Evolutionary conservation across 257 asterid genomes (phyloP), one percentile per base, ranked within the genome.

Genomic region (Nicotiana tomentosiformis): DNA sequence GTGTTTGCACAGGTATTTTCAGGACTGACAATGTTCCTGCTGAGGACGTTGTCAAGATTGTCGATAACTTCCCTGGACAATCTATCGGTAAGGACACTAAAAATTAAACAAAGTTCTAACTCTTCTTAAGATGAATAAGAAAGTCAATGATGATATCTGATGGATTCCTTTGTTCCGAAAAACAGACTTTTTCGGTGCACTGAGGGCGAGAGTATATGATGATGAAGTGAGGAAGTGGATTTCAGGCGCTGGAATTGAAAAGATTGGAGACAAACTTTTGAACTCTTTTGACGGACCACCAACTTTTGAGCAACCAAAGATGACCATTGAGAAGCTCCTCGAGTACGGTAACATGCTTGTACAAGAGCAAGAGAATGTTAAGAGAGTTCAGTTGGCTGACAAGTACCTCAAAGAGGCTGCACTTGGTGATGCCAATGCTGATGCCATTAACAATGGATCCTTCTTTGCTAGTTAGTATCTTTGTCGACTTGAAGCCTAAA

Each of bases 161-260:
- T 66, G 43, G 68, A 62, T 62, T 30, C 72, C 8, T 67, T 33
- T 33, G 5, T 17, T 67, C 76, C 8, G 17, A 35, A 67, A 43
- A 20, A 70, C 86, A 88, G 91, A 88, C 66, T 88, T 88, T 66
- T 88, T 88, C 29, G 88, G 91, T 43, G 90, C 89, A n/a, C 78
- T 88, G 66, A 83, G 91, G 81, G 84, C 88, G n/a, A 87, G 91
- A 76, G 85, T 74, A 17, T 88, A 88, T 56, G 90, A 88, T n/a
- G 88, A 88, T 55, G 88, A 86, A 79, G 90, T 88, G 29, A 86
- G 88, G 91, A 82, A 86, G 20, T 88, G 90, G 91, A 67, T 86
- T 35, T 4, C 67, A 14, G 29, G 81, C 2, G 56, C 83, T 10
- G 91, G 91, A 10, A 79, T 88, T 1, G 91, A 86, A 61, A 84